phyloP scores from a whole-genome alignment of 768 basidiomycete species.

The Candolleomyces eurysporus region DNA sequence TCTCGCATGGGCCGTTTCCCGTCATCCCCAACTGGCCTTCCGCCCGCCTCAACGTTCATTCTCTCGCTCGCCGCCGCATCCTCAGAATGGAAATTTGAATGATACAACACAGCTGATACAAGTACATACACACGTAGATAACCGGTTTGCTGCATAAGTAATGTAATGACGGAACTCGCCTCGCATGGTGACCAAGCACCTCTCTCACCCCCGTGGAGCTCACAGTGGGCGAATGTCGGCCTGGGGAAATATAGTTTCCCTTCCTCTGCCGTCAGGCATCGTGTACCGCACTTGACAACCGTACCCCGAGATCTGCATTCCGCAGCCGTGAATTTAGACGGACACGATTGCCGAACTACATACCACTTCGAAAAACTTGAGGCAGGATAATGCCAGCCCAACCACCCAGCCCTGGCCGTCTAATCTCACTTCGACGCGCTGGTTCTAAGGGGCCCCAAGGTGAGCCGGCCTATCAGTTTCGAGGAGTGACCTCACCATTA shows the following conservation, averaged over 20 bases:
- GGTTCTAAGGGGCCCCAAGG: conserved; percentile 6
- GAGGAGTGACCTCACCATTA: background rate
- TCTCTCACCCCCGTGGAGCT: too few relatives aligned
- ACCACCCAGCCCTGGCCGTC: conserved; percentile 20
- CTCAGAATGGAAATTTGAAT: too few relatives aligned
- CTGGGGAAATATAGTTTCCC: background rate
- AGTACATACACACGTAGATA: too few relatives aligned
- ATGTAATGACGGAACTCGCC: too few relatives aligned
- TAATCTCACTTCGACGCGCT: conserved; percentile 18
- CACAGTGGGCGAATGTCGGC: background rate
- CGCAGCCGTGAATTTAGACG: background rate
- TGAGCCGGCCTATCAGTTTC: background rate
- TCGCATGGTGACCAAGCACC: too few relatives aligned
- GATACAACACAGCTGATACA: too few relatives aligned
- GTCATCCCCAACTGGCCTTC: too few relatives aligned
- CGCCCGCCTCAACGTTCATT: too few relatives aligned
- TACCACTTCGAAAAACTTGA: conserved; percentile 15
- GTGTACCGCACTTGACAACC: conserved; percentile 7
- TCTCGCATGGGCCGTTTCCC: too few relatives aligned
- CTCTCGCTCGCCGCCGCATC: too few relatives aligned
- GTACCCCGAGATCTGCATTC: conserved; percentile 4
- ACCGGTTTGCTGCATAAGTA: too few relatives aligned
- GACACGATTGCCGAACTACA: background rate
- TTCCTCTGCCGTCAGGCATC: background rate
- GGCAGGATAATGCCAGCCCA: conserved; percentile 15